phyloP scores from a whole-genome alignment of 768 basidiomycete genomes.

The Phylloporus sp. region DNA sequence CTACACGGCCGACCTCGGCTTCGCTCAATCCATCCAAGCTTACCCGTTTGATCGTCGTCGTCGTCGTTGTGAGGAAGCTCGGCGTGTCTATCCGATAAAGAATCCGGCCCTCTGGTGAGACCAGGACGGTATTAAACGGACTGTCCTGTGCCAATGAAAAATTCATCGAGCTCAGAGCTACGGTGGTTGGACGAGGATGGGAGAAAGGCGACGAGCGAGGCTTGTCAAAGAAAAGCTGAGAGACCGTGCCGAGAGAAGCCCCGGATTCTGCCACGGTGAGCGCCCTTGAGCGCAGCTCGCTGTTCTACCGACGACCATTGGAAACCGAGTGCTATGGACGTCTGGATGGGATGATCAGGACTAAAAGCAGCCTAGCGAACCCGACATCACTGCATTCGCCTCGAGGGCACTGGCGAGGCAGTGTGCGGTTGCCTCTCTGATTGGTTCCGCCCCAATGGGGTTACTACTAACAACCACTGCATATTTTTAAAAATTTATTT shows the following conservation, averaged over 20 bases:
- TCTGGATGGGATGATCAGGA: not conserved
- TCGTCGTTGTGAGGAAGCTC: constrained; percentile 8
- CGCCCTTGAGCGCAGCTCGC: constrained; percentile 16
- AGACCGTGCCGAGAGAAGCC: constrained; percentile 29
- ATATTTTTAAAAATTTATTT: not conserved
- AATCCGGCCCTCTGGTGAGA: constrained; percentile 27
- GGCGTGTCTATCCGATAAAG: constrained; percentile 32
- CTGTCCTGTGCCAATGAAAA: constrained; percentile 31
- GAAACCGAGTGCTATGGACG: constrained; percentile 1
- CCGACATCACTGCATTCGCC: constrained; percentile 15
- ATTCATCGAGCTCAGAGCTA: constrained; percentile 21
- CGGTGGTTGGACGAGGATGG: not conserved
- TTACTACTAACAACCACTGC: not conserved
- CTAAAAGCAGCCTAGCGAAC: not conserved
- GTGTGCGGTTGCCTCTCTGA: constrained; percentile 24
- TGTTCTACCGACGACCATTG: constrained; percentile 1
- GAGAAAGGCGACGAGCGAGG: constrained; percentile 3
- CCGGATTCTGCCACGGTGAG: constrained; percentile 33
- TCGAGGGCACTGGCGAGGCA: constrained; percentile 23
- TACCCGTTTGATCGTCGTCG: constrained; percentile 26
- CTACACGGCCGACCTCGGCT: constrained; percentile 25
- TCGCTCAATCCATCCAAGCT: constrained; percentile 22
- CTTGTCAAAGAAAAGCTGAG: constrained; percentile 11
- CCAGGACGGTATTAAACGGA: constrained; percentile 30
- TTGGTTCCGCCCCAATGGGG: constrained; percentile 17